A percentile compares a stretch with the other conserved stretches of the same genome.
Evolutionary conservation across 129 eudicot species (phyloP).

Genomic region (Sambucus nigra): DNA sequence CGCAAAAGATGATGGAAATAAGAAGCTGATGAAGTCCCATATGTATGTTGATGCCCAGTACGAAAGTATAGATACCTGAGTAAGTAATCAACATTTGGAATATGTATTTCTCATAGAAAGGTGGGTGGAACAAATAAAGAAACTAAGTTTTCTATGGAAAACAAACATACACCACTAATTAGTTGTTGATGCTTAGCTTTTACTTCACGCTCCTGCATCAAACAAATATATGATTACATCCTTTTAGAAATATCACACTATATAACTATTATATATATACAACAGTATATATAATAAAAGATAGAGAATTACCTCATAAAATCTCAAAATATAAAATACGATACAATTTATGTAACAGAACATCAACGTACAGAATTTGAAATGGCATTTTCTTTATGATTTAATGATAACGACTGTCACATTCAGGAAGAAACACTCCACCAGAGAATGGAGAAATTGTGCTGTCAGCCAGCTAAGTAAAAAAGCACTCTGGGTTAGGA

Average conservation of each 20-base stretch:
- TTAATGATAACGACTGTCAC: too few species aligned
- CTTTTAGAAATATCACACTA: neutral
- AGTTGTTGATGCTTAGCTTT: constrained; percentile 98
- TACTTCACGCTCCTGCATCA: constrained; percentile 88
- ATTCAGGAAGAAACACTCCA: too few species aligned
- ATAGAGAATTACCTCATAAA: neutral
- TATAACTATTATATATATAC: neutral
- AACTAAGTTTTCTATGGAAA: constrained; percentile 8
- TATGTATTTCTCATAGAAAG: constrained; percentile 7
- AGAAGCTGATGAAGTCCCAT: constrained; percentile 98
- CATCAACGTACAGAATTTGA: too few species aligned
- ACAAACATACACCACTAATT: constrained; percentile 77
- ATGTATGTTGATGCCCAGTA: constrained; percentile 84
- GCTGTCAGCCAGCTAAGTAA: too few species aligned
- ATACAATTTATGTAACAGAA: too few species aligned
- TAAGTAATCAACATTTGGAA: constrained; percentile 9
- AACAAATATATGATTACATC: constrained; percentile 10
- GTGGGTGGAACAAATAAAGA: constrained; percentile 5
- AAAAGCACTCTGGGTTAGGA: too few species aligned
- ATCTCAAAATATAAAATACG: too few species aligned
- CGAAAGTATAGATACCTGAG: constrained; percentile 75
- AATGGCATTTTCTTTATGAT: too few species aligned
- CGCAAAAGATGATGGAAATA: constrained; percentile 83
- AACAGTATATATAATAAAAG: neutral
- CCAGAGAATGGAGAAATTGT: too few species aligned